Base-by-base conservation (phyloP, 2,329 filamentous ascomycete species). In the Nothopassalora personata region DNA sequence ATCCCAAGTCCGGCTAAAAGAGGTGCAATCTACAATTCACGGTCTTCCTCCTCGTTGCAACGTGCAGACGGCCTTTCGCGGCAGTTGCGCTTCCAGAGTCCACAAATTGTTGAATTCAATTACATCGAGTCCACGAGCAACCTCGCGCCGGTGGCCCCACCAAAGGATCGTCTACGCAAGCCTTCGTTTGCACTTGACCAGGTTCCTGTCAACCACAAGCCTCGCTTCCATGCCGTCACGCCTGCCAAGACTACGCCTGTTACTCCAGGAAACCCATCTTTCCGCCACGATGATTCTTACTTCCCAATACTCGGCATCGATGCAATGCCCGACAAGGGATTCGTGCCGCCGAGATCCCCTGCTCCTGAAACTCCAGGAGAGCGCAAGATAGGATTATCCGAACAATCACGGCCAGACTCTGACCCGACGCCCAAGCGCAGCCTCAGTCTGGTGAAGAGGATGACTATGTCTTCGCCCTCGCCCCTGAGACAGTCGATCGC, bases 221-320 rank as follows among this genome's bases (percentile, higher is more conserved):
- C 52, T 53, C 60, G 64, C 18, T 64, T 63, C 34, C 62, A 64
- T 46, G 57, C 66, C 46, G 56, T 64, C n/a, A 69, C 67, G 11
- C 66, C 67, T 4, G 62, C 64, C 28, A 62, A 67, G 43, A 46
- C 49, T 6, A 67, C 67, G 28, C 62, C 61, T 8, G 46, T 36
- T n/a, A 33, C 54, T 1, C 57, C 60, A 5, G 47, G 47, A 6
- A 39, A 51, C 11, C 43, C 46, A 3, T 13, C 47, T 19, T 64
- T 64, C 13, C 52, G 54, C 13, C 63, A 64, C 34, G 63, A 60
- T 9, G 61, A 66, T 27, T 65, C 62, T 13, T 69, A 68, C 31
- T 70, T 70, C 47, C 62, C 61, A 5, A 66, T 65, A 3, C 68
- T 68, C 34, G 62, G 54, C 3, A 59, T 65, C 11, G 62, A 67